Evolutionary conservation across 2,329 filamentous ascomycete species (phyloP), one percentile per base, ranked within the genome.

Genomic region (Ophiocordyceps camponoti-rufipedis): DNA sequence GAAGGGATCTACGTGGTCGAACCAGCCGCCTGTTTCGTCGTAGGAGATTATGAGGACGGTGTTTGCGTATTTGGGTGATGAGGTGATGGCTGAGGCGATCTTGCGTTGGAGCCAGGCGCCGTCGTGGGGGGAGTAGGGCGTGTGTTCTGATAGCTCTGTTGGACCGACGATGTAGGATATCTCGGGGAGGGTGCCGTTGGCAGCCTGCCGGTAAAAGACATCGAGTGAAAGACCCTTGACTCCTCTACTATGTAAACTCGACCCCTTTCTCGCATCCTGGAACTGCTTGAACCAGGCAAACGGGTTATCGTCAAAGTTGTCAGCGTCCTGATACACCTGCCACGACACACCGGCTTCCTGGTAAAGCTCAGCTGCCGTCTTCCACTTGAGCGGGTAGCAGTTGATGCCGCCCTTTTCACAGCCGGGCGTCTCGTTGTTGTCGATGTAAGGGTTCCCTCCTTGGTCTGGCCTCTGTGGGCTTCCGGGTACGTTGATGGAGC

Each of bases 291-390:
- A 75, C 63, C 69, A 71, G 33, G 70, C 69, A 13, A 71, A 58
- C 0, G 70, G 65, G 52, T 72, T 74, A 53, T 74, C 71, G 40
- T 71, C 70, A 47, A 71, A 72, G 55, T 71, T 72, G 51, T 73
- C 62, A 5, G 33, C 65, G 45, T 69, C 62, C 50, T 72, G 69
- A 51, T 61, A 73, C 2, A 71, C 61, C 35, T 69, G 64, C 71
- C 71, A 74, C 1, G 63, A 64, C 18, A 69, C 64, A 14, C 64
- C 67, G 2, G 65, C 64, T 10, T 64, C 61, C 51, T 72, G 62
- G 35, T 69, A 70, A 47, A 64, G 59, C 47, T 73, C 68, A 43
- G 62, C 68, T 16, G 65, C 63, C 0, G 70, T 72, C 48, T 70
- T 69, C 71, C 71, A 74, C 47, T 69, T 68, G 16, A 73, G 58